These are phyloP conservation scores for Geotrichum europaeum DNA, from an alignment of 1,139 yeast genomes.

Conservation along the genomic window DNA sequence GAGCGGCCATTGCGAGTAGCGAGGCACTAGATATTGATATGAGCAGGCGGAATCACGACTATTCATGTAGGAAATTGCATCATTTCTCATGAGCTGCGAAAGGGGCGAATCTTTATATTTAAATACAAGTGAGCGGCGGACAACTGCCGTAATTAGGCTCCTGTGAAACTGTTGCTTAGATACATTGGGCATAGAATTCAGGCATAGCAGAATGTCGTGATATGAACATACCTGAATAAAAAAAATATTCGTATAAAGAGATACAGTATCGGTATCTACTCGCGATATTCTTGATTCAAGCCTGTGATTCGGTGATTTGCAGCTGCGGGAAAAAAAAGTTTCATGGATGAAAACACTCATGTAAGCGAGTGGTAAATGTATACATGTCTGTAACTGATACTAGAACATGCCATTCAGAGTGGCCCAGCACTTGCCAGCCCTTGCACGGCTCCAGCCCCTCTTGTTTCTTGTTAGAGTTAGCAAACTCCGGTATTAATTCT, in stretches of 20 bases:
- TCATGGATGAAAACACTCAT: background rate
- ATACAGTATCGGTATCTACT: background rate
- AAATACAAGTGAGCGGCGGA: background rate
- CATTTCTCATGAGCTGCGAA: background rate
- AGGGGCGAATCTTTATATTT: background rate
- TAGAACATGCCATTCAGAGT: no score
- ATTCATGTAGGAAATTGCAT: background rate
- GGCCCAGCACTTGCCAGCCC: no score
- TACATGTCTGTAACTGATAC: no score
- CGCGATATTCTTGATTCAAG: background rate
- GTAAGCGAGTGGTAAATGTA: background rate
- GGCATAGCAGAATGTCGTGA: background rate
- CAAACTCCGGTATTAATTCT: no score
- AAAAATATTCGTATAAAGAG: no score
- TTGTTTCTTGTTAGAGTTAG: no score
- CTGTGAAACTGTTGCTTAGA: no score
- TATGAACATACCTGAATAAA: no score
- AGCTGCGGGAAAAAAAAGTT: background rate
- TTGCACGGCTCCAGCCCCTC: no score
- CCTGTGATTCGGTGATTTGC: background rate
- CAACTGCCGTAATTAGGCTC: background rate
- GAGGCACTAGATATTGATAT: no score
- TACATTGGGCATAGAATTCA: background rate
- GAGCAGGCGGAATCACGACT: no score
- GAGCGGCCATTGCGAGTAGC: no score